phyloP scores from a whole-genome alignment of 139 green algal species.

The Chlamydomonas urium region DNA sequence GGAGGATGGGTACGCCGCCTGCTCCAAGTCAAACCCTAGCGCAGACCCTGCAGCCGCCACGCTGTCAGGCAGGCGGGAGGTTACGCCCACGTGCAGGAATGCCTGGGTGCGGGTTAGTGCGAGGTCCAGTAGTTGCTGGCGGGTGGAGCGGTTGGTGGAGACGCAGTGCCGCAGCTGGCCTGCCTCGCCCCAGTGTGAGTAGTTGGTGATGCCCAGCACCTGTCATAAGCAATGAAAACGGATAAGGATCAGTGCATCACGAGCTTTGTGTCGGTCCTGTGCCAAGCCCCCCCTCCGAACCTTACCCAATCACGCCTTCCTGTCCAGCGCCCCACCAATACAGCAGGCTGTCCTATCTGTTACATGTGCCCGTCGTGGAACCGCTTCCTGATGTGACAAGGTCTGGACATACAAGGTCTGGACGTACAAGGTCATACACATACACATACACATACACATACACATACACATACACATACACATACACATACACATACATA shows the following conservation, averaged over 20 bases:
- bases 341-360: background rate
- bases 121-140: slow-evolving; percentile 35
- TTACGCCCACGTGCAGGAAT: slow-evolving; percentile 58
- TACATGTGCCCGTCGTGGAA: background rate
- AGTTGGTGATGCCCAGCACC: slow-evolving; percentile 83
- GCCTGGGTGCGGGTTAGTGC: slow-evolving; percentile 36
- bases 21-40: background rate
- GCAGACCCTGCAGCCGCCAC: slow-evolving; percentile 4
- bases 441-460: background rate
- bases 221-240: slow-evolving; percentile 19
- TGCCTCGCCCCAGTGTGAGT: slow-evolving; percentile 66
- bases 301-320: background rate
- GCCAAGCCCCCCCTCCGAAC: background rate
- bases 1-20: too few relatives aligned
- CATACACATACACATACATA: background rate
- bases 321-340: background rate
- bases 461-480: background rate
- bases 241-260: background rate
- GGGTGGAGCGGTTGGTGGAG: background rate
- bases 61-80: background rate
- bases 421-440: background rate
- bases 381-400: background rate
- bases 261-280: background rate
- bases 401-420: too few relatives aligned
- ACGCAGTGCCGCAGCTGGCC: slow-evolving; percentile 53